A percentile compares a stretch with the other conserved stretches of the same genome.
These are phyloP conservation scores for Diaporthe batatas DNA, from an alignment of 2,329 filamentous ascomycete genomes.

Conservation along the genomic window DNA sequence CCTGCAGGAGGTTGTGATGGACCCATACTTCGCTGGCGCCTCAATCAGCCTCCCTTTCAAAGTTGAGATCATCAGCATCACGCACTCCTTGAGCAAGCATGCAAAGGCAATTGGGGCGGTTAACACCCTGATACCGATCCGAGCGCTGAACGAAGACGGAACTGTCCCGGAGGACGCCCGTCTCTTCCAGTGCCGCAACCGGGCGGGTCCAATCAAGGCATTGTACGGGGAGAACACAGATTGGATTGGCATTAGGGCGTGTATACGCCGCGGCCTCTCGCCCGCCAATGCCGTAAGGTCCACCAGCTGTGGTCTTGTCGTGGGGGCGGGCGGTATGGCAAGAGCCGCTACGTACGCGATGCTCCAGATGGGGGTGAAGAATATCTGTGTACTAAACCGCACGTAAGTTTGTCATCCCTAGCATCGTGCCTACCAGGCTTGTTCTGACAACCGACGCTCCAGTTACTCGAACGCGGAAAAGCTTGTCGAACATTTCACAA, in stretches of 20 bases:
- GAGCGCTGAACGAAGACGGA: conserved; percentile 69
- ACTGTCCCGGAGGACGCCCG: conserved; percentile 68
- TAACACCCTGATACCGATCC: conserved; percentile 81
- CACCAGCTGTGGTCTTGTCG: conserved; percentile 68
- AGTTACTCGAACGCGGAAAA: conserved; percentile 71
- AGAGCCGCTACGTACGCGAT: conserved; percentile 83
- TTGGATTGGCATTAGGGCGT: conserved; percentile 83
- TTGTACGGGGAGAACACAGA: conserved; percentile 86
- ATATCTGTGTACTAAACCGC: conserved; percentile 81
- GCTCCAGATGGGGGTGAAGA: conserved; percentile 81
- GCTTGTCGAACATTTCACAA: conserved; percentile 78
- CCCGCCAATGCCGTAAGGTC: conserved; percentile 76
- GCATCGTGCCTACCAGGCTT: too few relatives aligned
- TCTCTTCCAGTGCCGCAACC: conserved; percentile 68
- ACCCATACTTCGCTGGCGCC: conserved; percentile 78
- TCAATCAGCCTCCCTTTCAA: conserved; percentile 82
- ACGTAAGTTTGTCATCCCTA: conserved; percentile 57
- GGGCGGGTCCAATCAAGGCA: conserved; percentile 75
- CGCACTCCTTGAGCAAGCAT: conserved; percentile 78
- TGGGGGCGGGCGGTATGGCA: conserved; percentile 81
- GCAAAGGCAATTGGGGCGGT: conserved; percentile 81
- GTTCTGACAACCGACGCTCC: background rate
- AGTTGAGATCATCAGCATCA: conserved; percentile 76
- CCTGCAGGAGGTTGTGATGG: conserved; percentile 73
- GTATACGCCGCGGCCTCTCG: conserved; percentile 78